phyloP scores from a whole-genome alignment of 23 red algal genomes.

The Cyanidiococcus yangmingshanensis region DNA sequence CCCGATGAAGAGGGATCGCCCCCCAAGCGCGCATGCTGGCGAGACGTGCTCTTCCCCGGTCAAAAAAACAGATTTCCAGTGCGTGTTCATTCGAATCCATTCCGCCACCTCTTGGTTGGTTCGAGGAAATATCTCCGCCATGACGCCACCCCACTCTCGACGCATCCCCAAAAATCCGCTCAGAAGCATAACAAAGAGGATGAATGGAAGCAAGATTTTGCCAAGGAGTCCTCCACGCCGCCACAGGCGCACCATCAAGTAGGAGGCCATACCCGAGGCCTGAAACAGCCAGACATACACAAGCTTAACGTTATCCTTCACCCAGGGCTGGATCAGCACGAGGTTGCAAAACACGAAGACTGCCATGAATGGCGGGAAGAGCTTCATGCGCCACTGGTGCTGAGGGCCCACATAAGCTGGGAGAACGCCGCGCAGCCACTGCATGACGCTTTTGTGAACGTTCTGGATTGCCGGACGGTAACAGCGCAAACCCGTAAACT shows the following conservation, averaged over 20 bases:
- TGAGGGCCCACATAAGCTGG: background rate
- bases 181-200: background rate
- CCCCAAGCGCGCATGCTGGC: background rate
- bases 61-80: slow-evolving; percentile 2
- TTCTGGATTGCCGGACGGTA: background rate
- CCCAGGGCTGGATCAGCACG: slow-evolving; percentile 1
- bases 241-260: slow-evolving; percentile 6
- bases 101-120: background rate
- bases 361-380: background rate
- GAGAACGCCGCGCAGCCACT: background rate
- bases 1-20: background rate
- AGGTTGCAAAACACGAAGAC: slow-evolving; percentile 11
- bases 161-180: slow-evolving; percentile 17
- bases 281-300: slow-evolving; percentile 19
- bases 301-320: slow-evolving; percentile 16
- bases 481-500: background rate
- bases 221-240: background rate
- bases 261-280: background rate
- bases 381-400: background rate
- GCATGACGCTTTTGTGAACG: background rate
- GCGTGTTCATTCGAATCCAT: slow-evolving; percentile 10
- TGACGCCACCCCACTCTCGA: slow-evolving; percentile 9
- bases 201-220: background rate
- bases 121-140: background rate
- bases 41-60: slow-evolving; percentile 6